phyloP scores from a whole-genome alignment of 352 stramenopile genomes.

The Phytophthora cryptogea region DNA sequence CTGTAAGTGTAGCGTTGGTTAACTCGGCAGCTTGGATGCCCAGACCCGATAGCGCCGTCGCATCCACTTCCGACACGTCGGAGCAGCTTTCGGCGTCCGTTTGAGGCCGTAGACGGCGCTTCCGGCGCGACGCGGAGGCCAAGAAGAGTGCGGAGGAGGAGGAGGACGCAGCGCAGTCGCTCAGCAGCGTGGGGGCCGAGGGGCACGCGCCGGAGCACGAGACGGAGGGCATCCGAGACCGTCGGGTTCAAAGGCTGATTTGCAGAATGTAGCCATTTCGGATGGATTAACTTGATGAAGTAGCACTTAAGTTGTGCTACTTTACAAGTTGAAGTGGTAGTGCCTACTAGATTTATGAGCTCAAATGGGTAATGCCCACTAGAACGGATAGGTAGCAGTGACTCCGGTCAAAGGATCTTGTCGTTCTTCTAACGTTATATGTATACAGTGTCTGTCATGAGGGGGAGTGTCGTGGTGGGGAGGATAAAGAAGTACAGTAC shows the following conservation, averaged over 20 bases:
- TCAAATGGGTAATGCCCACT: no score
- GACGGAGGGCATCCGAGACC: conserved; percentile 6
- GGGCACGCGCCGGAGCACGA: conserved; percentile 23
- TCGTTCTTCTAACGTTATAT: no score
- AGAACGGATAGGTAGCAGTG: no score
- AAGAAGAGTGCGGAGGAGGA: conserved; percentile 13
- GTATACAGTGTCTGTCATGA: no score
- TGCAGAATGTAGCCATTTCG: conserved; percentile 14
- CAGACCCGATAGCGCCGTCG: conserved; percentile 15
- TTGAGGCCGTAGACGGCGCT: conserved; percentile 6
- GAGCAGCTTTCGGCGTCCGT: conserved; percentile 16
- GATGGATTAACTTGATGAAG: neutral
- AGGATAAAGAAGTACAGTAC: no score
- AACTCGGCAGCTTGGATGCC: conserved; percentile 15
- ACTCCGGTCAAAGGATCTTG: no score
- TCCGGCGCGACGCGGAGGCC: conserved; percentile 7
- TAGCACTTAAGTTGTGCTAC: conserved; percentile 1
- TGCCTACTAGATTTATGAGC: no score
- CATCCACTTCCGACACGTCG: conserved; percentile 20
- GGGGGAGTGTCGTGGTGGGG: no score
- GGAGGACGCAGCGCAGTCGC: conserved; percentile 5
- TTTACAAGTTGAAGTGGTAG: neutral
- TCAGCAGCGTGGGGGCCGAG: conserved; percentile 18
- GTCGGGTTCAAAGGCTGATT: neutral
- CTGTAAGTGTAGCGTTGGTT: conserved; percentile 7